Conservation (phyloP, 768 basidiomycete genomes). For the Stropharia rugosoannulata region DNA sequence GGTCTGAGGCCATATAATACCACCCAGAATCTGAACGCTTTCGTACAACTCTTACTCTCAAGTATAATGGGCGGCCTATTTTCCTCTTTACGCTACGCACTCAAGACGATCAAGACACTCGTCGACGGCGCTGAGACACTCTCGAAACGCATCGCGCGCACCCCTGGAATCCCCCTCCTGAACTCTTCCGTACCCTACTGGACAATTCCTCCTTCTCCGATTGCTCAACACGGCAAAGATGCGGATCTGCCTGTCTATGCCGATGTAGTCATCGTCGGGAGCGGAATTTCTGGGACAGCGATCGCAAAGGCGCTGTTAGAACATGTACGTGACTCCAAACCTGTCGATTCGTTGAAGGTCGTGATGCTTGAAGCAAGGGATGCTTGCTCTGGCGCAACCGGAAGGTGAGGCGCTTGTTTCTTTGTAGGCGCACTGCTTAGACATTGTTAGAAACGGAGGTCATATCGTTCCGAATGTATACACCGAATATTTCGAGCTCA, state of each 20-base stretch:
- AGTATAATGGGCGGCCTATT: conserved; percentile 20
- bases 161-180: conserved; percentile 58
- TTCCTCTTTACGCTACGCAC: conserved; percentile 14
- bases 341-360: conserved; percentile 31
- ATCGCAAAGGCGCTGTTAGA: conserved; percentile 55
- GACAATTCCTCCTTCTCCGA: conserved; percentile 51
- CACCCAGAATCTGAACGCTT: not conserved
- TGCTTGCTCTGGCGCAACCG: conserved; percentile 73
- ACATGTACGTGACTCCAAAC: conserved; percentile 17
- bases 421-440: not conserved
- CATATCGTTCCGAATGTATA: conserved; percentile 5
- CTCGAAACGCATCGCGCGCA: conserved; percentile 25
- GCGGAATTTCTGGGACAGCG: conserved; percentile 73
- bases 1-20: conserved; percentile 2
- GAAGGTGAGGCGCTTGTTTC: conserved; percentile 42
- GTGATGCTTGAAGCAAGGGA: conserved; percentile 85
- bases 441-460: not conserved
- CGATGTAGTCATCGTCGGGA: conserved; percentile 73
- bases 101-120: conserved; percentile 16
- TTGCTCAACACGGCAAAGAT: conserved; percentile 34
- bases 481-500: conserved; percentile 6
- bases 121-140: conserved; percentile 20
- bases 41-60: not conserved
- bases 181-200: conserved; percentile 64
- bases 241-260: conserved; percentile 41